Conservation (phyloP, 345 rosid genomes). For the Crucihimalaya himalaica region DNA sequence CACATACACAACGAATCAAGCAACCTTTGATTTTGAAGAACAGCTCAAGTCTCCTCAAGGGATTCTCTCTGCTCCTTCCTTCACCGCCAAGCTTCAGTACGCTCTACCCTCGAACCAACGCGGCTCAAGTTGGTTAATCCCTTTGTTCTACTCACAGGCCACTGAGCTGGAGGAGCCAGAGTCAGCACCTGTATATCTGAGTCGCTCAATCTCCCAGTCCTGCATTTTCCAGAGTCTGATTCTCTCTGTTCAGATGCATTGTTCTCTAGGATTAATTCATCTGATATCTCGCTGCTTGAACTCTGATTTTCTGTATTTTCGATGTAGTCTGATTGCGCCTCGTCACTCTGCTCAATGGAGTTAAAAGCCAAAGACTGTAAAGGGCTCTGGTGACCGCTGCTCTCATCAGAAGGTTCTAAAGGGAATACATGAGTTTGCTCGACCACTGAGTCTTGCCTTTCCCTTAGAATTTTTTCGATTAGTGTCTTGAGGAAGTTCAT, state of each 20-base stretch:
- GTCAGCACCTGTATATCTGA: conserved; percentile 41
- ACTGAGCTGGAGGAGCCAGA: conserved; percentile 38
- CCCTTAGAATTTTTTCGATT: conserved; percentile 55
- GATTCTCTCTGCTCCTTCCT: conserved; percentile 17
- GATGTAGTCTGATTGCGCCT: conserved; percentile 42
- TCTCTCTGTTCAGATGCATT: conserved; percentile 12
- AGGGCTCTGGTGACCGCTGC: conserved; percentile 61
- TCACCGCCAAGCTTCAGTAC: conserved; percentile 69
- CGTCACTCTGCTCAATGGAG: conserved; percentile 44
- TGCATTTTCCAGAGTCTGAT: conserved; percentile 19
- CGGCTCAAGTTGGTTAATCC: conserved; percentile 61
- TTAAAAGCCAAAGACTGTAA: conserved; percentile 42
- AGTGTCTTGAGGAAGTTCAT: conserved; percentile 96
- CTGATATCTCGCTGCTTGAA: conserved; percentile 38
- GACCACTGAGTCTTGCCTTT: conserved; percentile 61
- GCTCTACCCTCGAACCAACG: conserved; percentile 62
- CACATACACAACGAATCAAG: conserved; percentile 21
- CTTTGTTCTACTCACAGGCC: conserved; percentile 43
- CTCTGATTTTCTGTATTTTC: conserved; percentile 39
- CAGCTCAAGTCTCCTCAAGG: conserved; percentile 1
- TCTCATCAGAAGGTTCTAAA: conserved; percentile 66
- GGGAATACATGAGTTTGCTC: conserved; percentile 47
- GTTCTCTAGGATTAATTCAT: conserved; percentile 25
- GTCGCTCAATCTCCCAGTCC: conserved; percentile 47
- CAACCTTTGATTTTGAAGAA: conserved; percentile 22